Evolutionary conservation across 1,284 basidiomycete genomes (phyloP), one percentile per base, ranked within the genome.

Genomic region (Pseudozyma sp.): DNA sequence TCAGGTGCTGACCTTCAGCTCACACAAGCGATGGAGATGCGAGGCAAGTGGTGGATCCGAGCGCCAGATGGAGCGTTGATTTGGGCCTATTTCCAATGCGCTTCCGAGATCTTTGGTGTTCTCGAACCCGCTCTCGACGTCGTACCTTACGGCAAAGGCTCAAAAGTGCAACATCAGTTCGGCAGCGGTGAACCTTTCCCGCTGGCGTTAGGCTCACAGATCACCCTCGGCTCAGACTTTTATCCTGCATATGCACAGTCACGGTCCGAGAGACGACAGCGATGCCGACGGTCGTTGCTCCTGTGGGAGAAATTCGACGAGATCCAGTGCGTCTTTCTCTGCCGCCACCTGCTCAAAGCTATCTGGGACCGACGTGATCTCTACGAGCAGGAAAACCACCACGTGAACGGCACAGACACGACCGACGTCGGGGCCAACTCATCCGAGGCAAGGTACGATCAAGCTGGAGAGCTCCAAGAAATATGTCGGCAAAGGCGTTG

Each of bases 11-110:
- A 55, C 29, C 24, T 51, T 31, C 52, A 62, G 19, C 29, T 64
- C 29, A 19, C 54, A 3, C 45, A 57, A 19, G 48, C 48, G 7
- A 57, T 64, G 49, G 54, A 64, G 43, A 47, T 13, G 33, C n/a
- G 49, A 43, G 61, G 54, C 13, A 55, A 52, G 14, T 64, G 61
- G 61, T 64, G 61, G 61, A 55, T 56, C 14, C 47, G 61, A 35
- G 61, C 61, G 30, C 54, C 54, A 1, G 61, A 64, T 29, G 44
- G 49, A 42, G 61, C 61, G 9, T 19, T 64, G 29, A 64, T 64
- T 44, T 64, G 61, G 61, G 61, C 61, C 4, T 64, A 57, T 44
- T 56, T 57, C 44, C 54, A 56, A 30, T 55, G 54, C 19, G 53
- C 61, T 8, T 44, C 61, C 9, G 61, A 64, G 43, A 57, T 64